Evolutionary conservation across 768 basidiomycete genomes (phyloP), one percentile per base, ranked within the genome.

Genomic region (Cytidiella melzeri): DNA sequence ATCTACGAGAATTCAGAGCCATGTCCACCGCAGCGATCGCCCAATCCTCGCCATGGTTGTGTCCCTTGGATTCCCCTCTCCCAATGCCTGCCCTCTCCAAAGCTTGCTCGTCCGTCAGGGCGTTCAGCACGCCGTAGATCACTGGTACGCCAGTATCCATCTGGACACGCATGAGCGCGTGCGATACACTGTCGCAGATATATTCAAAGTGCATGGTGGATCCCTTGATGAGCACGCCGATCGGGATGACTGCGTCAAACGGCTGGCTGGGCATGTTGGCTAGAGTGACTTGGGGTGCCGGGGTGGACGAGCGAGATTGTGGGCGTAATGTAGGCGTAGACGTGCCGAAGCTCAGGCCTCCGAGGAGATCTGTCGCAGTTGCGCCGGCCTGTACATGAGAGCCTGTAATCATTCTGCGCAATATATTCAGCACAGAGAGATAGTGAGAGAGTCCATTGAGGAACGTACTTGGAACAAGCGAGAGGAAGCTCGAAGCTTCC

Each of bases 191-290:
- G 60, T 97, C 92, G 67, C 80, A 89, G 67, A 98, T 99, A 76
- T 99, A 99, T 67, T 99, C 96, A 67, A 98, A 99, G 72, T 99
- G 96, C 92, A 96, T 96, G 15, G 96, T 98, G 1, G 82, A 75
- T 45, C 96, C 95, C 66, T 99, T 99, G 75, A 99, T 96, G 64
- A 99, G 84, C 30, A 95, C 92, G 12, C 96, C 96, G 61, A 98
- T 91, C 46, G 96, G 93, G 64, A 99, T 95, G 55, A 96, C 84
- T 12, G 93, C 96, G 65, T 95, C 87, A 58, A 98, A 97, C 0
- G 95, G 86, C 47, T 76, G 73, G 13, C 62, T 67, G 37, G 78
- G 75, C 34, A 75, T 69, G 55, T 69, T 71, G 3, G 48, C 52
- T 21, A 54, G 25, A 48, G 57, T 30, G n/a, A 57, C 45, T 21